Percentiles rank a stretch among this genome's conserved stretches.
phyloP scores from a whole-genome alignment of 2,329 filamentous ascomycete genomes.

The Tolypocladium ovalisporum region DNA sequence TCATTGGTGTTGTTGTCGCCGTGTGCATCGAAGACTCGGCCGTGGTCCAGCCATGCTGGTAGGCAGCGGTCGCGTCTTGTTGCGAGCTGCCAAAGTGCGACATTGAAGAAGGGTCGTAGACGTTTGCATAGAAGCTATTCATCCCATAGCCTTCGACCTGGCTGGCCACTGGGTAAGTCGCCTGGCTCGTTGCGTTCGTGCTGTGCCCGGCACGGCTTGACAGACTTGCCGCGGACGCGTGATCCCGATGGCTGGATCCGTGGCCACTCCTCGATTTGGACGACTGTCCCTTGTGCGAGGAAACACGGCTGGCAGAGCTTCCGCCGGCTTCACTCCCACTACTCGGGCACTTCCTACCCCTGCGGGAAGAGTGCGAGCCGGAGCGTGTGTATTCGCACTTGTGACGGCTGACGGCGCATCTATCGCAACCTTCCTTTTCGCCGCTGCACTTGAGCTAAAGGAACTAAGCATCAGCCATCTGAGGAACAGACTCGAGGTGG shows the following conservation, averaged over 20 bases:
- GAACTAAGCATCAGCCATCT: slow-evolving; percentile 2
- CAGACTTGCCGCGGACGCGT: background rate
- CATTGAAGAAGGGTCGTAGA: background rate
- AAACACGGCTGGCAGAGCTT: background rate
- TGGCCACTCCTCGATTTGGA: background rate
- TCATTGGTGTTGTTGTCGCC: background rate
- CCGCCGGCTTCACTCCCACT: slow-evolving; percentile 1
- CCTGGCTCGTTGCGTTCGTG: background rate
- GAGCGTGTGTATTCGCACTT: slow-evolving; percentile 24
- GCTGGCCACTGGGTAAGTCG: background rate
- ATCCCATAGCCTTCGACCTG: background rate
- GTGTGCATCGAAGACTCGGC: background rate
- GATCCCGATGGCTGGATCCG: background rate
- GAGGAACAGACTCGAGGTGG: no score
- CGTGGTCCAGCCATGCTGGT: background rate
- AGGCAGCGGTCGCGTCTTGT: background rate
- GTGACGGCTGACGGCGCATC: slow-evolving; percentile 18
- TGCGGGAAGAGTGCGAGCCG: slow-evolving; percentile 18
- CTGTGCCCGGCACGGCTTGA: background rate
- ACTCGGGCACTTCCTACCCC: slow-evolving; percentile 12
- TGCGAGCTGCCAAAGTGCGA: background rate
- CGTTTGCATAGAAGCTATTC: background rate
- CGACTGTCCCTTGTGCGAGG: background rate
- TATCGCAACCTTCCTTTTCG: slow-evolving; percentile 24
- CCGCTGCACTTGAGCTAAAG: slow-evolving; percentile 25